Percentiles rank a stretch among this genome's conserved stretches.
These are phyloP conservation scores for Aspergillus cavernicola DNA, from an alignment of 495 filamentous ascomycete species.

Conservation along the genomic window DNA sequence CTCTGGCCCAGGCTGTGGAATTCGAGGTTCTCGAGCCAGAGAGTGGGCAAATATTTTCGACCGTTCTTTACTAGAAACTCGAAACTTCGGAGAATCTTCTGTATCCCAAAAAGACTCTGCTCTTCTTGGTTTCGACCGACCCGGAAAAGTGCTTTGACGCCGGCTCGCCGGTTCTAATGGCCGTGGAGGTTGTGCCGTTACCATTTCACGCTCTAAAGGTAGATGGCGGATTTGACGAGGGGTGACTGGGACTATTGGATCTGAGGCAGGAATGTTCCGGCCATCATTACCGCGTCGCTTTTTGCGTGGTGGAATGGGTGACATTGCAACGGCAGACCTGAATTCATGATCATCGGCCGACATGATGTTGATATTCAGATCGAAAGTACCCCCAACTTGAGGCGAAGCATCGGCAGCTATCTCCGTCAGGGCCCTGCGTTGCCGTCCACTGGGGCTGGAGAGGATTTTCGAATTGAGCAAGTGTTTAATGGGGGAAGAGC, in stretches of 20 bases:
- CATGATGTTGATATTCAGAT: conserved; percentile 40
- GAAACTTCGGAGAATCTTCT: conserved; percentile 31
- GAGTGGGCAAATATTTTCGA: conserved; percentile 12
- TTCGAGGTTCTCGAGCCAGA: conserved; percentile 10
- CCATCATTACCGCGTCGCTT: conserved; percentile 37
- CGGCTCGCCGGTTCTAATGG: conserved; percentile 11
- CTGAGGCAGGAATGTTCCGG: conserved; percentile 29
- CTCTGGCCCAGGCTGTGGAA: conserved; percentile 1
- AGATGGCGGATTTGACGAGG: conserved; percentile 21
- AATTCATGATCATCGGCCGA: conserved; percentile 45
- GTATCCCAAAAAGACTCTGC: conserved; percentile 38
- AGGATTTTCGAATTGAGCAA: conserved; percentile 29
- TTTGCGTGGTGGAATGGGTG: conserved; percentile 36
- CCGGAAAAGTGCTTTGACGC: conserved; percentile 13
- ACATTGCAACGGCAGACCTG: conserved; percentile 31
- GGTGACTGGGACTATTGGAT: conserved; percentile 31
- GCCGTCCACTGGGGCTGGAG: conserved; percentile 41
- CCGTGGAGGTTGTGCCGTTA: conserved; percentile 13
- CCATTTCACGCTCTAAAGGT: conserved; percentile 6
- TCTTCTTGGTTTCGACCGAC: conserved; percentile 24
- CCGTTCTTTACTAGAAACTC: conserved; percentile 25
- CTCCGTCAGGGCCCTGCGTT: conserved; percentile 41
- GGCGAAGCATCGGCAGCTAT: conserved; percentile 46
- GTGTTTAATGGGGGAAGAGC: conserved; percentile 32
- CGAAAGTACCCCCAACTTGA: conserved; percentile 30